Conservation (phyloP, 495 filamentous ascomycete species). For the Cladorrhinum samala region DNA sequence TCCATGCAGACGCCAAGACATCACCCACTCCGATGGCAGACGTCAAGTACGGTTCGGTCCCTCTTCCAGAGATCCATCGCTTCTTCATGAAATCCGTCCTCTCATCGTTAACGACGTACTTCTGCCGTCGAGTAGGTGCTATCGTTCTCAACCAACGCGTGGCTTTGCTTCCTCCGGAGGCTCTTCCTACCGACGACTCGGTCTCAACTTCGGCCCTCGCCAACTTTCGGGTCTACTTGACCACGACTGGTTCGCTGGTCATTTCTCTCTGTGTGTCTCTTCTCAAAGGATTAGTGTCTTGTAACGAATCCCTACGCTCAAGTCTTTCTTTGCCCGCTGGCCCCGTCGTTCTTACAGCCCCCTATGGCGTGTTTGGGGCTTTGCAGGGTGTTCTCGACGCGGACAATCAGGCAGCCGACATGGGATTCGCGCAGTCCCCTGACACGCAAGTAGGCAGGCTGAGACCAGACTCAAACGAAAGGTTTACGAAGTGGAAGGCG, state of each 20-base stretch:
- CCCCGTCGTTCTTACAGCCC: constrained; percentile 38
- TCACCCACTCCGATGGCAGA: constrained; percentile 14
- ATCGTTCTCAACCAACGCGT: constrained; percentile 39
- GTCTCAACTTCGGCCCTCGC: constrained; percentile 33
- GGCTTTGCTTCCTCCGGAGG: constrained; percentile 29
- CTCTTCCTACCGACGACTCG: constrained; percentile 17
- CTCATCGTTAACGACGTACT: constrained; percentile 38
- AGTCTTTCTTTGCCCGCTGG: constrained; percentile 27
- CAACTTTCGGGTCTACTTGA: constrained; percentile 43
- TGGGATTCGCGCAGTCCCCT: constrained; percentile 38
- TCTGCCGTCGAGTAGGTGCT: constrained; percentile 35
- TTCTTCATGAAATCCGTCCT: constrained; percentile 40
- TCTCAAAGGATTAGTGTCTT: constrained; percentile 31
- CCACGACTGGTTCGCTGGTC: constrained; percentile 41
- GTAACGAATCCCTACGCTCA: constrained; percentile 31
- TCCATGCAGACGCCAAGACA: constrained; percentile 27
- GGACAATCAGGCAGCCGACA: constrained; percentile 19
- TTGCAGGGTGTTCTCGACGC: constrained; percentile 28
- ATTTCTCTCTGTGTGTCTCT: constrained; percentile 37
- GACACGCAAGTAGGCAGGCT: constrained; percentile 38
- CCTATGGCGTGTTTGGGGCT: constrained; percentile 41
- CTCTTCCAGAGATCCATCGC: constrained; percentile 33
- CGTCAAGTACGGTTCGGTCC: constrained; percentile 24
- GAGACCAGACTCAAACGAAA: constrained; percentile 33
- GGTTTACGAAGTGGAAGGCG: constrained; percentile 33